Conservation (phyloP, 2,329 filamentous ascomycete species). For the Hymenoscyphus albidus region DNA sequence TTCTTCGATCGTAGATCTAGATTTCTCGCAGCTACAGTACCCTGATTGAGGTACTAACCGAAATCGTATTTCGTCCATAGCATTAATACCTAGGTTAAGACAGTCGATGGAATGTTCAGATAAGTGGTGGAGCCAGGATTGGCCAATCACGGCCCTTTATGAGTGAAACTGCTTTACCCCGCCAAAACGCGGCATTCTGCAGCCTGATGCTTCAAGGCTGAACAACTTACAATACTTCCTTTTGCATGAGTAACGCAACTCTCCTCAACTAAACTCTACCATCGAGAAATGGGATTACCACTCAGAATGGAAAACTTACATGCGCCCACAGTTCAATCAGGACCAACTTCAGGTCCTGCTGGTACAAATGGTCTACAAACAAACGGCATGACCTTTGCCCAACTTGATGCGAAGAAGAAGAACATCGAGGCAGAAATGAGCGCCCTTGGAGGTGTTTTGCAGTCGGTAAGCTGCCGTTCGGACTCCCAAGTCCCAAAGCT, state of each 20-base stretch:
- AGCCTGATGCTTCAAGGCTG: slow-evolving; percentile 26
- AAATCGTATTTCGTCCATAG: no score
- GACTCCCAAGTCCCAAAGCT: slow-evolving; percentile 10
- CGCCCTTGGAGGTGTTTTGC: slow-evolving; percentile 79
- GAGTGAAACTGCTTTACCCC: slow-evolving; percentile 17
- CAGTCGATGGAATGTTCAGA: neutral
- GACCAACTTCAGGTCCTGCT: slow-evolving; percentile 61
- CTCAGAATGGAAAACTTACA: slow-evolving; percentile 61
- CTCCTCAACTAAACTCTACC: neutral
- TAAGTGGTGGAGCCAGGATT: neutral
- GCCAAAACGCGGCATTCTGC: slow-evolving; percentile 17
- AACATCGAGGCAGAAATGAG: slow-evolving; percentile 81
- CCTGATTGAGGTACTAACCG: no score
- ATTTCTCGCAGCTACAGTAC: no score
- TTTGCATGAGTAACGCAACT: neutral
- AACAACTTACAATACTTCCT: neutral
- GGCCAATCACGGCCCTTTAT: neutral
- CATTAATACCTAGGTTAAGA: no score
- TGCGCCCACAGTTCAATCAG: slow-evolving; percentile 70
- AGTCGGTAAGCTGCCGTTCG: slow-evolving; percentile 59
- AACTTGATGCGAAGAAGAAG: slow-evolving; percentile 82
- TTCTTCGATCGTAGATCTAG: no score
- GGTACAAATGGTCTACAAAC: slow-evolving; percentile 58
- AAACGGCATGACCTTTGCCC: slow-evolving; percentile 64
- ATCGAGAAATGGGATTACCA: slow-evolving; percentile 29